Percentiles rank a stretch among this genome's conserved stretches.
These are phyloP conservation scores for Epichloe bromicola DNA, from an alignment of 2,329 filamentous ascomycete genomes.

Conservation along the genomic window DNA sequence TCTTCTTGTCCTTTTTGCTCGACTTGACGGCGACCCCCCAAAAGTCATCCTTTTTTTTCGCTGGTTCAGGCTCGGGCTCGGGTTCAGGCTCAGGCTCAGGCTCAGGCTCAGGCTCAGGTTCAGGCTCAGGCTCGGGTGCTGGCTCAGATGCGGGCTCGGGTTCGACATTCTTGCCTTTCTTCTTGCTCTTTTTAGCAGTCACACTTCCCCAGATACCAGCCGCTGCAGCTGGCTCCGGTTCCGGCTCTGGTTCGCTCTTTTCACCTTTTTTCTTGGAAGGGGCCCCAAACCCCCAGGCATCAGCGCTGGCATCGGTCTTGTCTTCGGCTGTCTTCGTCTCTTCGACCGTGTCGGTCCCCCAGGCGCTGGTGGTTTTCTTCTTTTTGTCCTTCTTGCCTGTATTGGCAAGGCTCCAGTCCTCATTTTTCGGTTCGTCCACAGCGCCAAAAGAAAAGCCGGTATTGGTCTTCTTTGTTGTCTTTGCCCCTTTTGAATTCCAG, in stretches of 20 bases:
- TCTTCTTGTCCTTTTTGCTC: slow-evolving; percentile 20
- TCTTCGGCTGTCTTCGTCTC: slow-evolving; percentile 18
- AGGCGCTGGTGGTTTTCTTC: slow-evolving; percentile 24
- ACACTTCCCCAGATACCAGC: slow-evolving; percentile 9
- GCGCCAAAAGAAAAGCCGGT: slow-evolving; percentile 33
- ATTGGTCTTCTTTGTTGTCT: slow-evolving; percentile 40
- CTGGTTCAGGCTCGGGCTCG: slow-evolving; percentile 12
- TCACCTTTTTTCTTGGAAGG: slow-evolving; percentile 30
- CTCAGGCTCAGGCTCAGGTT: slow-evolving; percentile 5
- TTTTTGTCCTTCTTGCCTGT: slow-evolving; percentile 30
- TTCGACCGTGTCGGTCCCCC: slow-evolving; percentile 23
- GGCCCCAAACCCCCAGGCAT: slow-evolving; percentile 22
- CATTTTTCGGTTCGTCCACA: slow-evolving; percentile 26
- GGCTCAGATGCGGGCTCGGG: slow-evolving; percentile 4
- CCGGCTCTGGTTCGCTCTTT: slow-evolving; percentile 15
- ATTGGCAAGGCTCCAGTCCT: slow-evolving; percentile 18
- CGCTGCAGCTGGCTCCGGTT: slow-evolving; percentile 15
- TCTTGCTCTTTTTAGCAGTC: slow-evolving; percentile 23
- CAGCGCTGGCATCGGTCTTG: slow-evolving; percentile 12
- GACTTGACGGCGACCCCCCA: slow-evolving; percentile 17
- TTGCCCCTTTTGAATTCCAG: slow-evolving; percentile 33
- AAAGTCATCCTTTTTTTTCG: slow-evolving; percentile 18
- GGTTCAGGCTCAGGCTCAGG: slow-evolving; percentile 9
- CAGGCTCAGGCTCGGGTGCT: slow-evolving; percentile 4
- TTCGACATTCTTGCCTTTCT: slow-evolving; percentile 27